Evolutionary conservation across 441 rosid species (phyloP), one percentile per base, ranked within the genome.

Genomic region (Eruca vesicaria): DNA sequence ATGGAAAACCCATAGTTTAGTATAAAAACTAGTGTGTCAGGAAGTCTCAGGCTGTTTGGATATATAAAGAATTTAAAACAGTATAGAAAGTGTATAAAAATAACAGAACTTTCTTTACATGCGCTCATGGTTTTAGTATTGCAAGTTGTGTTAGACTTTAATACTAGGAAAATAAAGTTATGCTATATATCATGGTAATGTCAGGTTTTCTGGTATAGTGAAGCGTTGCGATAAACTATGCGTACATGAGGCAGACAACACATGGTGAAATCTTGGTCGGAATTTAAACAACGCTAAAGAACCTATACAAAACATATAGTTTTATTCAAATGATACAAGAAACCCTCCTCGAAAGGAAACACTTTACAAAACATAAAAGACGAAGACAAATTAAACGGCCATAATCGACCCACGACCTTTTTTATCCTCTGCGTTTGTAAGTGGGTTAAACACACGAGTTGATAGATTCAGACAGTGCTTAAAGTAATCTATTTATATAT

Each of bases 81-180:
- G 3, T 7, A 38, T 20, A 63, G 53, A 41, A 41, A 63, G 12
- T 20, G 32, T 12, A 3, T 6, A 63, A 14, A 20, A 10, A 5
- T 23, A 63, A 6, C n/a, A 7, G 26, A 62, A 6, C 4, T 56
- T 23, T 56, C n/a, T 55, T 56, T 45, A 28, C 6, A 15, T 16
- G 26, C 10, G 14, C 2, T 9, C 15, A 9, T 65, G 23, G 26
- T 26, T 43, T 45, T 43, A 23, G 6, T 43, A 65, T 45, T 43
- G 69, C 69, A 45, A 65, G 36, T 15, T 65, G 69, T 63, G 52
- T 63, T 38, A 14, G 29, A 35, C 3, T 58, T 58, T 58, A 28
- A n/a, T 1, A 16, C 5, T 14, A 56, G 32, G 16, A 28, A 60
- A 16, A 31, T 2, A 15, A 63, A 8, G 19, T 15, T 26, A 36